Base-by-base conservation (phyloP, 345 rosid genomes). In the Hypericum androsaemum region DNA sequence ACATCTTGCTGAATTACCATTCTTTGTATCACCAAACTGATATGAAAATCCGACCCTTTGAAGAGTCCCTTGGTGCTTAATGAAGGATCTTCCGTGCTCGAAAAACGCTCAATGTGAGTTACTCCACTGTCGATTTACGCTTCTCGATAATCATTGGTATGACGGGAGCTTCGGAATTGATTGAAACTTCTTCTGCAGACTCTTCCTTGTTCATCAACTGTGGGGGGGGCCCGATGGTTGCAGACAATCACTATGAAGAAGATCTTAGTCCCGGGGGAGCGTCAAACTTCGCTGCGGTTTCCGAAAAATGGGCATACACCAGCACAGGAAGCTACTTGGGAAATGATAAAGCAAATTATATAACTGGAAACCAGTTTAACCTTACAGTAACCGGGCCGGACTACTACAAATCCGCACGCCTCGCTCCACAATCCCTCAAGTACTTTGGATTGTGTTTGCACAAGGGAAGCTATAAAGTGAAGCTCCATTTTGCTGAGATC, bases 401-500 rank as follows among this genome's bases (percentile, higher is more conserved):
- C 0, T 65, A 70, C 5, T 88, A 88, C 69, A 40, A 38, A 51
- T 71, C 78, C 41, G 95, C 94, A 6, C 86, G 96, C 45, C 72
- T 85, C 39, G 63, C 96, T 15, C 83, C 96, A 37, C 63, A 57
- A 3, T 88, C 96, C 6, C 81, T 92, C 59, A 92, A 64, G 72
- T 88, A 88, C 76, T 92, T 81, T 61, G 96, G 78, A 57, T 68
- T 81, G 7, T 92, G 95, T 44, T 49, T 92, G 94, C 57, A 16
- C 39, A 5, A 32, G 8, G 88, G 83, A 38, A 68, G 73, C 50
- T 92, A 88, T 51, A 81, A 67, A 41, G 82, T 88, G 15, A 54
- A 59, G 43, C 95, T 92, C 39, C 86, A 88, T 64, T 92, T 92
- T 64, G 88, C 98, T 12, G 98, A 92, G 70, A 85, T 92, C 37